Percentiles rank a stretch among this genome's conserved stretches.
These are phyloP conservation scores for Yamadazyma spencermartinsiae DNA, from an alignment of 1,139 yeast species.

Conservation along the genomic window DNA sequence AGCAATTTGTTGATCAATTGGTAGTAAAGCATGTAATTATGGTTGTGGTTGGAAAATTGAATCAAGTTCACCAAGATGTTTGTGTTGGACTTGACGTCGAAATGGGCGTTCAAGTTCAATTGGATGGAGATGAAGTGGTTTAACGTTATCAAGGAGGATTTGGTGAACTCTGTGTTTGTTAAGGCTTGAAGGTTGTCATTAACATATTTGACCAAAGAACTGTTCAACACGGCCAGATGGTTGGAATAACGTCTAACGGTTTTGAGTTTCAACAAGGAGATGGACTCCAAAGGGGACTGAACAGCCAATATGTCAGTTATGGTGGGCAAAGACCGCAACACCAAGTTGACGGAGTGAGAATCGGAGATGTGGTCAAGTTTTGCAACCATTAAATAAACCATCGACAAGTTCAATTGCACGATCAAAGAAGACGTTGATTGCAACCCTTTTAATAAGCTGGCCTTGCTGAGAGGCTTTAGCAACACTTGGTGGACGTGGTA, in stretches of 20 bases:
- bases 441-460: conserved; percentile 59
- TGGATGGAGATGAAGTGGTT: conserved; percentile 29
- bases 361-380: conserved; percentile 44
- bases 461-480: conserved; percentile 66
- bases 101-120: conserved; percentile 34
- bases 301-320: conserved; percentile 12
- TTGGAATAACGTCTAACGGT: conserved; percentile 11
- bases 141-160: conserved; percentile 13
- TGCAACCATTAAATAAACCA: conserved; percentile 54
- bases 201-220: conserved; percentile 10
- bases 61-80: conserved; percentile 57
- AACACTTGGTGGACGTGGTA: conserved; percentile 49
- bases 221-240: conserved; percentile 9
- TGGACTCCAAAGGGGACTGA: conserved; percentile 5
- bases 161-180: conserved; percentile 8
- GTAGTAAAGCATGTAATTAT: conserved; percentile 26
- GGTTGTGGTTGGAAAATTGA: conserved; percentile 37
- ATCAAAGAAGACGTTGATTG: conserved; percentile 56
- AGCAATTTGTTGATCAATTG: conserved; percentile 18
- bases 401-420: conserved; percentile 63
- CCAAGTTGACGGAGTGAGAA: conserved; percentile 11
- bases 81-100: conserved; percentile 38
- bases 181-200: conserved; percentile 8
- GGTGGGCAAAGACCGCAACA: conserved; percentile 13
- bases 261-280: conserved; percentile 10